Conservation (phyloP, 1,284 basidiomycete genomes). For the Ganoderma leucocontextum region DNA sequence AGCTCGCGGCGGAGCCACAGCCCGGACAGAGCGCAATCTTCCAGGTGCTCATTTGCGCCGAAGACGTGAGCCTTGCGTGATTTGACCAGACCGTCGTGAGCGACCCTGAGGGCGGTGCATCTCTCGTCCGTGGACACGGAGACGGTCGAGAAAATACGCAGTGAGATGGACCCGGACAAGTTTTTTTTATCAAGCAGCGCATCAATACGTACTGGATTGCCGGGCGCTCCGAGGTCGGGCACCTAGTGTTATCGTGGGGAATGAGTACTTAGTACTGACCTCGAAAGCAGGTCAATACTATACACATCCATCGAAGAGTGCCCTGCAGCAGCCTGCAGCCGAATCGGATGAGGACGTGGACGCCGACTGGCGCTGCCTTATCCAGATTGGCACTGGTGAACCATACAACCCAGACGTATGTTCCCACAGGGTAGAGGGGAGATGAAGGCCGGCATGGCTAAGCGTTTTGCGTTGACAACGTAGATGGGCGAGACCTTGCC, state of each 20-base stretch:
- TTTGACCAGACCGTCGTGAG: constrained; percentile 10
- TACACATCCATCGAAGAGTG: constrained; percentile 10
- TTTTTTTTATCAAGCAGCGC: constrained; percentile 14
- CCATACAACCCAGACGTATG: constrained; percentile 3
- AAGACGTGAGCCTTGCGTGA: constrained; percentile 5
- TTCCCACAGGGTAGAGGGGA: constrained; percentile 11
- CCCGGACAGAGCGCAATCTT: constrained; percentile 16
- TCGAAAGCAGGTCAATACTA: constrained; percentile 15
- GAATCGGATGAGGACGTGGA: not conserved
- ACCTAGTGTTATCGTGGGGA: constrained; percentile 7
- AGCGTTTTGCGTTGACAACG: not conserved
- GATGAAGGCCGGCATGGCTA: constrained; percentile 4
- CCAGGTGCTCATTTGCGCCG: constrained; percentile 24
- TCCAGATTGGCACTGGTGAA: constrained; percentile 22
- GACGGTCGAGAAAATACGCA: constrained; percentile 4
- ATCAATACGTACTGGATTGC: constrained; percentile 18
- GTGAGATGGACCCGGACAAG: constrained; percentile 16
- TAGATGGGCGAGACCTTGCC: not conserved
- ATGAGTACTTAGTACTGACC: constrained; percentile 16
- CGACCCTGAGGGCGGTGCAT: constrained; percentile 10
- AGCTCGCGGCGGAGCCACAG: constrained; percentile 8
- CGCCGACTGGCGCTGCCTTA: constrained; percentile 19
- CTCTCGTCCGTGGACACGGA: constrained; percentile 14
- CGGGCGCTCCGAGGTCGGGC: constrained; percentile 13
- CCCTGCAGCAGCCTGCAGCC: not conserved